Base-by-base conservation (phyloP, 495 filamentous ascomycete species). In the Penicillium angulare region DNA sequence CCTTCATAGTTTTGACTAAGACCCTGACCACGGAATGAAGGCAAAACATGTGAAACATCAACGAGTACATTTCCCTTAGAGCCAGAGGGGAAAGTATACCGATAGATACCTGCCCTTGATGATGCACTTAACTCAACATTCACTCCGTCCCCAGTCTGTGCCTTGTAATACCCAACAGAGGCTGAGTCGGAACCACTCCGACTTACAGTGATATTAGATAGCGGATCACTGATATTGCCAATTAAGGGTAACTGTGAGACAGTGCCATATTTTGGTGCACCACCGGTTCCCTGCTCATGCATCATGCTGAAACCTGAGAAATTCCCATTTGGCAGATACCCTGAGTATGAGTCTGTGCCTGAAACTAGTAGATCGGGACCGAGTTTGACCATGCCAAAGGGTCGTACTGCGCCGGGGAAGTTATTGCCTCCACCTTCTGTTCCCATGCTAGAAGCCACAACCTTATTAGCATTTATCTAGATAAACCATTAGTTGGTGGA, bases 261-360 rank as follows among this genome's bases (percentile, higher is more conserved):
- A 2, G 67, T 82, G 0, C 86, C 86, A 50, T 89, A 90, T 65
- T 88, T 89, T 1, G 86, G 85, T 3, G 85, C 85, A 10, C 86
- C 86, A 2, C 87, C 87, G 7, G 84, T 90, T 3, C 86, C 86
- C 43, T 80, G 82, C 62, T 89, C 86, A 57, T 90, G 86, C 75
- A 87, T 84, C 74, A 88, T 71, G 34, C 80, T 85, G 64, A 89
- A 88, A 7, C 83, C 86, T 7, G 78, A 83, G 55, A 90, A 79
- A 12, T 78, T 75, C 6, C 85, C 85, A 3, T 52, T 60, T 3
- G 82, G 59, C 16, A 79, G 68, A 57, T 84, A 86, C 3, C 86
- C 86, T 5, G 84, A 85, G 56, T 88, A 89, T 24, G 81, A 71
- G 56, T 89, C 85, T 36, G 71, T 75, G 15, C 77, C 76, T 3